These are phyloP conservation scores for Sporisorium reilianum DNA, from an alignment of 1,284 basidiomycete genomes.

Conservation along the genomic window DNA sequence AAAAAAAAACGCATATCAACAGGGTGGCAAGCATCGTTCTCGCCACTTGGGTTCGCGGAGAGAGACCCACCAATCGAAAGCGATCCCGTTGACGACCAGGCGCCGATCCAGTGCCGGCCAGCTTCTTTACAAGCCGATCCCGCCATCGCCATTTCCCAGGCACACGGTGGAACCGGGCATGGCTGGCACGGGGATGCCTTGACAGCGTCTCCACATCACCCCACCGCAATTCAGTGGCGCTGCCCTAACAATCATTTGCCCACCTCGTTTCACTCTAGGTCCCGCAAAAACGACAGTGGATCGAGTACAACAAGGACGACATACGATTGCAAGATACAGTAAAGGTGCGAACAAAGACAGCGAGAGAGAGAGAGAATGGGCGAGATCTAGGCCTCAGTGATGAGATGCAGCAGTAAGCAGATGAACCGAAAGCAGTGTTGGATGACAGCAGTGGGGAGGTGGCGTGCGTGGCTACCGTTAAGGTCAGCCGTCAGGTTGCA, in stretches of 20 bases:
- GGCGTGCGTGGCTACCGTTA: background rate
- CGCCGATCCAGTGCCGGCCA: no score
- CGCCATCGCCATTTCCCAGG: no score
- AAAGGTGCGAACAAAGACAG: background rate
- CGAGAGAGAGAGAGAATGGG: background rate
- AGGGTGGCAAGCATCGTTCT: no score
- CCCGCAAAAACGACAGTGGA: background rate
- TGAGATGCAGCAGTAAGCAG: background rate
- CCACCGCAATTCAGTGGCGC: background rate
- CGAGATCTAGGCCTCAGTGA: background rate
- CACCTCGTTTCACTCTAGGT: background rate
- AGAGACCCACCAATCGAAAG: no score
- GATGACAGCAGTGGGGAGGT: background rate
- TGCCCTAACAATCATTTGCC: background rate
- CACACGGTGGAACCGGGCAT: background rate
- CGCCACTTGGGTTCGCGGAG: no score
- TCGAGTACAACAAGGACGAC: background rate
- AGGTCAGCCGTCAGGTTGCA: background rate
- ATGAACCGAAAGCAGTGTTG: background rate
- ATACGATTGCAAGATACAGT: conserved; percentile 1
- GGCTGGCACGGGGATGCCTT: background rate
- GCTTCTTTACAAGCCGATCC: no score
- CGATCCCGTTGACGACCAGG: no score
- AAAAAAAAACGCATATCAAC: background rate
- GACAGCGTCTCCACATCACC: background rate